Conservation (phyloP, 225 moss, liverwort and hornwort species). For the Rhytidiadelphus loreus region DNA sequence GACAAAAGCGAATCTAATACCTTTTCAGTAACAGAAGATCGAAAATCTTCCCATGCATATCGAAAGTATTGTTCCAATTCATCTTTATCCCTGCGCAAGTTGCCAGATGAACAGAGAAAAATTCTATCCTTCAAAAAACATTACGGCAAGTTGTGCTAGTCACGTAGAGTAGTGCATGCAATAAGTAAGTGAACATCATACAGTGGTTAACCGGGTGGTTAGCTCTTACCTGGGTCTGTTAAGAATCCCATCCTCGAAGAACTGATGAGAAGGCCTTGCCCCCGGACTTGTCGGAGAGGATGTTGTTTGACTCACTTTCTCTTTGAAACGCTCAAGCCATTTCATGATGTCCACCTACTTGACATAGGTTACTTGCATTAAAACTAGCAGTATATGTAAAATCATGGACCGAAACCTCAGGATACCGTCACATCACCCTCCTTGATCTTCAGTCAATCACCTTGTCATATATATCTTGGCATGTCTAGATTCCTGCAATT, state of each 20-base stretch:
- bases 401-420: background rate
- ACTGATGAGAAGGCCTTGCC: constrained; percentile 20
- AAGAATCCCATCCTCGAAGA: constrained; percentile 30
- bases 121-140: background rate
- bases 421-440: background rate
- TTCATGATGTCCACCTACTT: constrained; percentile 49
- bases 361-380: constrained; percentile 30
- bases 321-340: constrained; percentile 60
- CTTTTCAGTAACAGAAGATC: constrained; percentile 42
- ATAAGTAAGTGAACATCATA: background rate
- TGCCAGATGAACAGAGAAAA: background rate
- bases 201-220: background rate
- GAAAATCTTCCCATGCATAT: constrained; percentile 48
- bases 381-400: background rate
- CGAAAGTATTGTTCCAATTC: constrained; percentile 38
- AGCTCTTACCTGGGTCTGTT: constrained; percentile 17
- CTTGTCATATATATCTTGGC: background rate
- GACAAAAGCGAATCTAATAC: background rate
- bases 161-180: background rate
- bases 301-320: constrained; percentile 48
- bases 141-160: background rate
- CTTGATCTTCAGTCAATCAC: background rate
- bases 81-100: constrained; percentile 29
- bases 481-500: constrained; percentile 7
- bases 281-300: constrained; percentile 37